phyloP scores from a whole-genome alignment of 805 yeast species.

The Saccharomycopsis sp. region DNA sequence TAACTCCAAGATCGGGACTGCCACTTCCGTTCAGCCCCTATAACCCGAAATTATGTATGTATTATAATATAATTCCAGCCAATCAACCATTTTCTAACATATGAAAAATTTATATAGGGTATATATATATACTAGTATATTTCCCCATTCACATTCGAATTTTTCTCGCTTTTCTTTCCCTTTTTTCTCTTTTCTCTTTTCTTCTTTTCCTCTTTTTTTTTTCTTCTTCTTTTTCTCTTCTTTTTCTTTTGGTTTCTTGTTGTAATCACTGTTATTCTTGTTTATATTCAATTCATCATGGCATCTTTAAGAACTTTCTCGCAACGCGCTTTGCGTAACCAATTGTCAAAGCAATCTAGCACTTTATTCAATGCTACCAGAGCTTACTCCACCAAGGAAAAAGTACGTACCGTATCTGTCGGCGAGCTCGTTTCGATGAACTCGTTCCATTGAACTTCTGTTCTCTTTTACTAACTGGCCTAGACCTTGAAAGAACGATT shows the following conservation, averaged over 20 bases:
- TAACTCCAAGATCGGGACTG: no score
- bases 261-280: background rate
- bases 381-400: conserved; percentile 35
- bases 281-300: conserved; percentile 14
- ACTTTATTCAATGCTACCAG: conserved; percentile 21
- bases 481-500: conserved; percentile 89
- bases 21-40: no score
- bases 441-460: background rate
- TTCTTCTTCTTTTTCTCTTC: background rate
- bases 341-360: conserved; percentile 13
- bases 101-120: background rate
- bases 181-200: background rate
- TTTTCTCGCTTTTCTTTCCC: background rate
- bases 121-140: background rate
- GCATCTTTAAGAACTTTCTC: conserved; percentile 22
- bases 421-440: background rate
- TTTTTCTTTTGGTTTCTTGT: background rate
- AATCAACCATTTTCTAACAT: background rate
- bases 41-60: no score
- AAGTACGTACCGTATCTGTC: conserved; percentile 25
- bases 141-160: background rate
- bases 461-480: conserved; percentile 18
- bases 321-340: conserved; percentile 21
- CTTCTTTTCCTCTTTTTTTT: background rate
- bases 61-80: no score